Percentiles rank a stretch among this genome's conserved stretches.
Conservation (phyloP, 1,284 basidiomycete species). For the Boletellus dicymbophilus region DNA sequence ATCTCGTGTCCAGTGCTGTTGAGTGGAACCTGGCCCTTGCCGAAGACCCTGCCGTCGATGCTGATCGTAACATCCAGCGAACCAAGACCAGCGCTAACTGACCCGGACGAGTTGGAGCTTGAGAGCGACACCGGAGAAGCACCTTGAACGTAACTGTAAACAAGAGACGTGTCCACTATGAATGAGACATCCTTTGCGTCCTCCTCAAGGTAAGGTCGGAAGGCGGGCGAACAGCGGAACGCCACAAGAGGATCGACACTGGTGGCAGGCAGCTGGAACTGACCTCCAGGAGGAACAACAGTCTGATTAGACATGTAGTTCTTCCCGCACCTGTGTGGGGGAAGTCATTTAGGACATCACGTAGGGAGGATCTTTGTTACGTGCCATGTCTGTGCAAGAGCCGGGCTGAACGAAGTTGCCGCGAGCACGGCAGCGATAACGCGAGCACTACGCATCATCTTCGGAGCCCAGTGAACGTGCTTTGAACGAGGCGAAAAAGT, state of each 20-base stretch:
- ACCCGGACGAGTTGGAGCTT: constrained; percentile 3
- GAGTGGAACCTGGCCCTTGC: constrained; percentile 47
- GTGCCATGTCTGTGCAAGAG: constrained; percentile 28
- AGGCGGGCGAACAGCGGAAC: constrained; percentile 65
- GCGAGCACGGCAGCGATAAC: constrained; percentile 4
- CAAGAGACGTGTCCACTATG: constrained; percentile 61
- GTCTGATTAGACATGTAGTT: constrained; percentile 57
- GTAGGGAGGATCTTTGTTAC: background rate
- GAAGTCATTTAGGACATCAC: background rate
- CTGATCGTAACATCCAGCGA: constrained; percentile 42
- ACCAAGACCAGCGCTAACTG: constrained; percentile 7
- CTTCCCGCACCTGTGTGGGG: constrained; percentile 59
- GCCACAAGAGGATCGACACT: constrained; percentile 59
- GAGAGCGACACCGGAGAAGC: constrained; percentile 47
- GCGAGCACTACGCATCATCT: constrained; percentile 11
- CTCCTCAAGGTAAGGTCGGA: constrained; percentile 66
- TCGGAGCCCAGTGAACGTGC: background rate
- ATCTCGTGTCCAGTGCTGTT: constrained; percentile 43
- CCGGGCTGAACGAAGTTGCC: background rate
- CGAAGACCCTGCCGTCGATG: constrained; percentile 41
- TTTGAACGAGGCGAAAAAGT: background rate
- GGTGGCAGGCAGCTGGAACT: constrained; percentile 53
- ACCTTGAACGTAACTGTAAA: constrained; percentile 47
- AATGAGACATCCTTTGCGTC: constrained; percentile 45
- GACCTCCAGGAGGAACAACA: constrained; percentile 57